These are phyloP conservation scores for Torulaspora indica DNA, from an alignment of 805 yeast species.

Conservation along the genomic window DNA sequence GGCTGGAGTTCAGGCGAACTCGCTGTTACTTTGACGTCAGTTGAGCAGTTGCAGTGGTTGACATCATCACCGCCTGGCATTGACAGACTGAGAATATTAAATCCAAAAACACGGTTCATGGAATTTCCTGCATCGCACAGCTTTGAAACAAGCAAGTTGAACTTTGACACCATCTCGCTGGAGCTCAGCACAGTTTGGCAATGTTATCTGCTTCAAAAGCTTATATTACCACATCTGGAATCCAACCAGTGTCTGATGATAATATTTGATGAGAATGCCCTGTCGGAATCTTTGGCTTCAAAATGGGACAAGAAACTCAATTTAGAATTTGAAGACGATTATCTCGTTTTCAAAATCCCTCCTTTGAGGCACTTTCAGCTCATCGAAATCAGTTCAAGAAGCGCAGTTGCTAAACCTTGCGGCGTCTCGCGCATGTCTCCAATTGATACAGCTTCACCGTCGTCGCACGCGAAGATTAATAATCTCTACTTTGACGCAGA, in stretches of 20 bases:
- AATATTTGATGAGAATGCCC: slow-evolving; percentile 12
- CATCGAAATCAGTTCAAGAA: not conserved
- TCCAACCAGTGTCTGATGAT: slow-evolving; percentile 8
- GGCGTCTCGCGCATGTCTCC: not conserved
- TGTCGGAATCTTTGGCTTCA: slow-evolving; percentile 11
- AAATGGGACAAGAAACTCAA: slow-evolving; percentile 7
- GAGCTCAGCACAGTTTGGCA: slow-evolving; percentile 20
- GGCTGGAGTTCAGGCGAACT: slow-evolving; percentile 10
- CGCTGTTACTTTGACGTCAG: slow-evolving; percentile 13
- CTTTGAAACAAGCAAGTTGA: slow-evolving; percentile 2
- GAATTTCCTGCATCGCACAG: slow-evolving; percentile 9
- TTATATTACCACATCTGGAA: slow-evolving; percentile 15
- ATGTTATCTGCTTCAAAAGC: slow-evolving; percentile 18
- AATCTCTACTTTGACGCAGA: slow-evolving; percentile 11
- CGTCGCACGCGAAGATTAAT: not conserved
- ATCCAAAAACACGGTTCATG: slow-evolving; percentile 5
- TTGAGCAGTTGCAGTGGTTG: slow-evolving; percentile 24
- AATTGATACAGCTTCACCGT: not conserved
- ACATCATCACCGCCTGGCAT: slow-evolving; percentile 14
- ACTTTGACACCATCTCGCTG: slow-evolving; percentile 2
- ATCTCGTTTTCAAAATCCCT: slow-evolving; percentile 15
- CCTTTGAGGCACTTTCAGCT: slow-evolving; percentile 9
- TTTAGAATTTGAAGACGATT: slow-evolving; percentile 10
- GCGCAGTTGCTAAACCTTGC: not conserved
- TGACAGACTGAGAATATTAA: slow-evolving; percentile 2